These are phyloP conservation scores for Ascochyta pisi DNA, from an alignment of 2,329 filamentous ascomycete genomes.

Conservation along the genomic window DNA sequence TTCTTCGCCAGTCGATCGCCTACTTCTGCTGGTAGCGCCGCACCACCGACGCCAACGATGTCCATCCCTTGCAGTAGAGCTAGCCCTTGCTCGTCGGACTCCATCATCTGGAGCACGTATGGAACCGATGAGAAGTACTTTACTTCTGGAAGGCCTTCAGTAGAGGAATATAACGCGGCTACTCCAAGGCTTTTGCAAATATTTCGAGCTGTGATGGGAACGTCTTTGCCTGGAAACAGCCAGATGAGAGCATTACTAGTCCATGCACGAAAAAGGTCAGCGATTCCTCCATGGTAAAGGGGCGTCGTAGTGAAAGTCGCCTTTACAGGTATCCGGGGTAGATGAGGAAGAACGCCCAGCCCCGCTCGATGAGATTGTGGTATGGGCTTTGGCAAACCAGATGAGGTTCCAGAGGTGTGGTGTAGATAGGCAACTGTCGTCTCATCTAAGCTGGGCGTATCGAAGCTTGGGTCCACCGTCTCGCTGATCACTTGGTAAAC, in stretches of 20 bases:
- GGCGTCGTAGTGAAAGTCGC: constrained; percentile 71
- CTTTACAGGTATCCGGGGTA: constrained; percentile 43
- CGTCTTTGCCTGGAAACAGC: constrained; percentile 65
- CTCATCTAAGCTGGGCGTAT: constrained; percentile 25
- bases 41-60: constrained; percentile 69
- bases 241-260: constrained; percentile 65
- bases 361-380: constrained; percentile 63
- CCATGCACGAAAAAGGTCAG: constrained; percentile 69
- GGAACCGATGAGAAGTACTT: constrained; percentile 71
- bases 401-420: constrained; percentile 71
- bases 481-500: constrained; percentile 30
- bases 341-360: constrained; percentile 61
- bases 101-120: constrained; percentile 89
- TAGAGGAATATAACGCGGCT: constrained; percentile 36
- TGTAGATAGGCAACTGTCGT: constrained; percentile 63
- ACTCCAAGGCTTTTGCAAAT: constrained; percentile 57
- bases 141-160: constrained; percentile 45
- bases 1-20: constrained; percentile 61
- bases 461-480: constrained; percentile 9
- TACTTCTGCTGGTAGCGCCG: constrained; percentile 60
- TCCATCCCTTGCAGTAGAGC: constrained; percentile 65
- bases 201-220: constrained; percentile 64
- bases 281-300: constrained; percentile 69
- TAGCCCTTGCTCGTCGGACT: constrained; percentile 85
- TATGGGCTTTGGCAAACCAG: constrained; percentile 68